Percentiles rank a stretch among this genome's conserved stretches.
Conservation (phyloP, 495 filamentous ascomycete genomes). For the Penicillium lividum region DNA sequence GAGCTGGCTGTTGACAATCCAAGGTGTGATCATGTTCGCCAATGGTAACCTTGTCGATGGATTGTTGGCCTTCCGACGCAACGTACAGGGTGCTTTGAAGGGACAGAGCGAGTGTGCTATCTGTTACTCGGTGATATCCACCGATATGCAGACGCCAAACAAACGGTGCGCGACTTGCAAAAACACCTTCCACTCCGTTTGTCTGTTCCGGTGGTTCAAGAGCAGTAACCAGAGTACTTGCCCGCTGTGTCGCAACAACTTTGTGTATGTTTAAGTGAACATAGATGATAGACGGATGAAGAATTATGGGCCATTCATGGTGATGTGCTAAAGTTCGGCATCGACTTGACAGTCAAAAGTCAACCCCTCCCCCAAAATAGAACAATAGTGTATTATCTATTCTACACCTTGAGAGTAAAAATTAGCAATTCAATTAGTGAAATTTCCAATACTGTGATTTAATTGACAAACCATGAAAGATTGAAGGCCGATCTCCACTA, state of each 20-base stretch:
- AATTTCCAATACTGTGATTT: neutral
- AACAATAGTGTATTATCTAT: too few relatives aligned
- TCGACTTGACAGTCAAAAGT: too few relatives aligned
- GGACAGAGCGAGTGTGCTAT: slow-evolving; percentile 96
- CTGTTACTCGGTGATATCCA: slow-evolving; percentile 90
- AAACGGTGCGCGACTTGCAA: slow-evolving; percentile 92
- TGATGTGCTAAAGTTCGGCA: neutral
- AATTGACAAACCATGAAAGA: neutral
- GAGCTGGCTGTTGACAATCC: slow-evolving; percentile 78
- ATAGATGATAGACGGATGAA: slow-evolving; percentile 22
- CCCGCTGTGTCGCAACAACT: slow-evolving; percentile 84
- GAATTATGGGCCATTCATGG: neutral
- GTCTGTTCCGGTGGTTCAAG: slow-evolving; percentile 95
- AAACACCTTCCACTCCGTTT: slow-evolving; percentile 86
- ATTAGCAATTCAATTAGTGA: too few relatives aligned
- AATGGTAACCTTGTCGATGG: slow-evolving; percentile 84
- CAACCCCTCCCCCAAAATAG: too few relatives aligned
- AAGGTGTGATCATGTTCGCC: slow-evolving; percentile 89
- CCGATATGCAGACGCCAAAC: slow-evolving; percentile 82
- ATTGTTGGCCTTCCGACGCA: slow-evolving; percentile 75
- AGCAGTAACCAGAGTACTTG: slow-evolving; percentile 87
- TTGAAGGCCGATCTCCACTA: neutral
- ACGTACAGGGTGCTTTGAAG: slow-evolving; percentile 83
- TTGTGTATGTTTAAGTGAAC: slow-evolving; percentile 59
- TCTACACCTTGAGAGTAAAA: too few relatives aligned